Conservation (phyloP, 345 rosid species). For the Linum usitatissimum region DNA sequence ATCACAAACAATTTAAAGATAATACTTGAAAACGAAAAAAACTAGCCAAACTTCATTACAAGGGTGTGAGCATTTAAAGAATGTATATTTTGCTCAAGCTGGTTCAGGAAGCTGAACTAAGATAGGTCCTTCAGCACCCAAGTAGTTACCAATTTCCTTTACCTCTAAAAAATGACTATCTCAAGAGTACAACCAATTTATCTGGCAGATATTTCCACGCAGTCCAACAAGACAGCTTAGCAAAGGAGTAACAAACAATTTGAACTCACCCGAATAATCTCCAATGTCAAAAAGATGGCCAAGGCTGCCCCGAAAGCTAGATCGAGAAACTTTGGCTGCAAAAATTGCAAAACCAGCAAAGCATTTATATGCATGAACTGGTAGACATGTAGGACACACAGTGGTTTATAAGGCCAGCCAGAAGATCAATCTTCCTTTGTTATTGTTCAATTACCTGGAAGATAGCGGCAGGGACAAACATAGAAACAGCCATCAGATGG, state of each 20-base stretch:
- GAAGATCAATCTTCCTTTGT: slow-evolving; percentile 5
- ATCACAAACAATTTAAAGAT: background rate
- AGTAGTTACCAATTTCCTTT: background rate
- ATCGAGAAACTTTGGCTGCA: slow-evolving; percentile 90
- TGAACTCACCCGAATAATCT: slow-evolving; percentile 75
- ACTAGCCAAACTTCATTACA: background rate
- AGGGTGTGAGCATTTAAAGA: no score
- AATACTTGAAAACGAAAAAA: background rate
- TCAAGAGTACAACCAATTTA: no score
- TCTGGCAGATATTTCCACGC: background rate
- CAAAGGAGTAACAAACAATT: slow-evolving; percentile 5
- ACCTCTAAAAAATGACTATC: no score
- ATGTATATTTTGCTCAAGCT: background rate
- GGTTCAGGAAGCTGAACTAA: background rate
- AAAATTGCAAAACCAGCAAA: slow-evolving; percentile 12
- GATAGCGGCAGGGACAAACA: slow-evolving; percentile 91
- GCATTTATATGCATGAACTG: slow-evolving; percentile 3
- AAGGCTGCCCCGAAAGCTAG: slow-evolving; percentile 95
- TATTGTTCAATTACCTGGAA: slow-evolving; percentile 56
- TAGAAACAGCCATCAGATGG: slow-evolving; percentile 90
- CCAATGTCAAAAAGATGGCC: slow-evolving; percentile 65
- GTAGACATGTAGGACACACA: background rate
- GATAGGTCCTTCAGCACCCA: background rate
- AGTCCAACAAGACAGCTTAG: background rate
- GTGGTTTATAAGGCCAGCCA: background rate